Evolutionary conservation across 2,329 filamentous ascomycete species (phyloP), one percentile per base, ranked within the genome.

Genomic region (Allantophomopsis cytisporea): DNA sequence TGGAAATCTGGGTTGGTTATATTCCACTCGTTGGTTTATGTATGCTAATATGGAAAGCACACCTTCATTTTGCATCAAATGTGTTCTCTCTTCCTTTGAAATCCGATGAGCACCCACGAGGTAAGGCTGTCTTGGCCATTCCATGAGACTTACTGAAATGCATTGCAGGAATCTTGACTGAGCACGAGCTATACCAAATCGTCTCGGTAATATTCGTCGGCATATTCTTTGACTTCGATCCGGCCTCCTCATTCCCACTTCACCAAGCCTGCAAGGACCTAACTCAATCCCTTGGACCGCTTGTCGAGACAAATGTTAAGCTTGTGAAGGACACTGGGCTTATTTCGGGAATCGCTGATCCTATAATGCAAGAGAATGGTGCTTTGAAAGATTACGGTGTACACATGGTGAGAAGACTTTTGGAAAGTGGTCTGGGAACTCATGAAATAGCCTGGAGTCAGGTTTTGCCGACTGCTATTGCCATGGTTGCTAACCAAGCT

Each of bases 361-460:
- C 54, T 41, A 59, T 63, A 49, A 57, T 60, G 32, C 56, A 64
- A 20, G 50, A 61, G 12, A 56, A 58, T 35, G 71, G 73, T 50
- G 61, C 61, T 0, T 58, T 87, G 33, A 64, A 68, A 2, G 63
- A 69, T 4, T 82, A 80, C 39, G 82, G 82, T 4, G 63, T 68
- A 20, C 66, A 73, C 30, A 63, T 83, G 54, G 66, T 83, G 48
- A 76, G 76, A 50, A 68, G 66, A 1, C 59, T 87, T 23, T 60
- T 75, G 20, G 78, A 80, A 51, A 62, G 64, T 10, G 80, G 80
- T 0, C 54, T 81, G 43, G 73, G 62, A 42, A 61, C 65, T 2
- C 65, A 72, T 17, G 77, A 85, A 38, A 75, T 83, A 45, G 73
- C 78, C 0, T 84, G 76, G 73, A 70, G 69, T 17, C 77, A 84